A percentile compares a stretch with the other conserved stretches of the same genome.
These are phyloP conservation scores for Cyberlindnera bimundalis DNA, from an alignment of 805 yeast genomes.

Conservation along the genomic window DNA sequence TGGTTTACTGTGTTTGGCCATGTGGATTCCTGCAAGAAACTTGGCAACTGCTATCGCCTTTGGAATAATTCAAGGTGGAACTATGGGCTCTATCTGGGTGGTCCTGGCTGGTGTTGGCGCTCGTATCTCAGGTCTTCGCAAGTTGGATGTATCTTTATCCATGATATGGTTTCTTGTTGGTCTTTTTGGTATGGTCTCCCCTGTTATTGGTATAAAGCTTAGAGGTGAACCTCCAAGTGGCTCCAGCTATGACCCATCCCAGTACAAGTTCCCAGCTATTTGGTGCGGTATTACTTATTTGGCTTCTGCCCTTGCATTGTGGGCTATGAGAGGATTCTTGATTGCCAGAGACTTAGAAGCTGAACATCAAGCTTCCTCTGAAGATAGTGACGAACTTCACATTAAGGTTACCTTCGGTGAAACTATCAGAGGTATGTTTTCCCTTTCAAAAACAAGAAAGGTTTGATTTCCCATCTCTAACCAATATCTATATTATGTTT, in stretches of 20 bases:
- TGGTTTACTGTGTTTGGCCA: conserved; percentile 40
- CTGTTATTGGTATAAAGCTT: conserved; percentile 55
- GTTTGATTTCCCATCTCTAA: conserved; percentile 6
- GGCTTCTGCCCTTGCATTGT: conserved; percentile 40
- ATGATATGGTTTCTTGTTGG: conserved; percentile 55
- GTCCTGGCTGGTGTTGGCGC: conserved; percentile 50
- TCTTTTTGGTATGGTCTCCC: conserved; percentile 48
- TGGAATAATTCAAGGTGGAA: conserved; percentile 48
- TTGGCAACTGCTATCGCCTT: conserved; percentile 53
- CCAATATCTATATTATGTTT: not conserved
- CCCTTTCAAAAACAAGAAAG: conserved; percentile 12
- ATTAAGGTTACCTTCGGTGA: conserved; percentile 14
- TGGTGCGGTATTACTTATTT: conserved; percentile 55
- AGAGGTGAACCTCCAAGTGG: conserved; percentile 32
- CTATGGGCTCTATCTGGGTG: conserved; percentile 64
- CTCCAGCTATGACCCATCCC: conserved; percentile 36
- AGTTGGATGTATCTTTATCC: conserved; percentile 45
- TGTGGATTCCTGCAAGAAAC: conserved; percentile 58
- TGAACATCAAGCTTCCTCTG: conserved; percentile 22
- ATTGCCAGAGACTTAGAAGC: conserved; percentile 44
- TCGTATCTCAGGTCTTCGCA: conserved; percentile 49
- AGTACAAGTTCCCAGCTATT: conserved; percentile 50
- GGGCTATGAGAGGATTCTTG: conserved; percentile 52
- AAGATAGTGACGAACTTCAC: conserved; percentile 29
- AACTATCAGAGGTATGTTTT: conserved; percentile 10